A percentile compares a stretch with the other conserved stretches of the same genome.
Conservation (phyloP, 139 green algal genomes). For the Eudorina sp. region DNA sequence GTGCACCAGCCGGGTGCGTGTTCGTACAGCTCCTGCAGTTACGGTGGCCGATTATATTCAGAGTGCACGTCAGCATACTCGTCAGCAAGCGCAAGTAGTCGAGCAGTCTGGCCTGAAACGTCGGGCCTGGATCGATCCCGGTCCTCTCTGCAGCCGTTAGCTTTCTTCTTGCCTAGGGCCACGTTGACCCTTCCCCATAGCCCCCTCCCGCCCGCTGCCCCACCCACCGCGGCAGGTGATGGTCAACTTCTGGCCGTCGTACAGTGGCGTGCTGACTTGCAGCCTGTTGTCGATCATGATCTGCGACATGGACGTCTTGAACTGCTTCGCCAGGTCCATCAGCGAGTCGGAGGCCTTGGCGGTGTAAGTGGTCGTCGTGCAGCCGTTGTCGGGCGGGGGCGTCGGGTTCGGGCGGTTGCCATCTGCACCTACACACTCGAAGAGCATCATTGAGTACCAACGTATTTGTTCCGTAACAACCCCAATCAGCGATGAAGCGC, state of each 20-base stretch:
- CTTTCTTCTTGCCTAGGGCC: too few species aligned
- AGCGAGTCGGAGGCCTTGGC: background rate
- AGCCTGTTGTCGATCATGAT: conserved; percentile 7
- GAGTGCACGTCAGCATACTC: too few species aligned
- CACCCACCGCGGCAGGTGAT: background rate
- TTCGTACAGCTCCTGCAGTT: too few species aligned
- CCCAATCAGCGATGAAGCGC: background rate
- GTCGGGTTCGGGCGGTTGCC: too few species aligned
- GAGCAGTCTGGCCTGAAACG: too few species aligned
- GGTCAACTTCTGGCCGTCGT: background rate
- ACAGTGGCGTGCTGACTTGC: background rate
- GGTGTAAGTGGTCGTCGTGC: background rate
- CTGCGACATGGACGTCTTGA: background rate
- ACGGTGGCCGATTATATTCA: too few species aligned
- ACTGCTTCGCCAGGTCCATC: background rate
- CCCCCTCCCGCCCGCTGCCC: too few species aligned
- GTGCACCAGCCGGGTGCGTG: too few species aligned
- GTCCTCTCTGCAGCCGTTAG: too few species aligned
- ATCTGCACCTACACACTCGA: background rate
- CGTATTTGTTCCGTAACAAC: background rate
- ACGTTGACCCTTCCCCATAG: too few species aligned
- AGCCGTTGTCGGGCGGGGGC: background rate
- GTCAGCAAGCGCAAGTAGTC: too few species aligned
- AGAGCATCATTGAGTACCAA: background rate
- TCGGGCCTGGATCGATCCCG: too few species aligned